Percentiles rank a stretch among this genome's conserved stretches.
phyloP scores from a whole-genome alignment of 805 yeast species.

The Saccharomycopsis babjevae region DNA sequence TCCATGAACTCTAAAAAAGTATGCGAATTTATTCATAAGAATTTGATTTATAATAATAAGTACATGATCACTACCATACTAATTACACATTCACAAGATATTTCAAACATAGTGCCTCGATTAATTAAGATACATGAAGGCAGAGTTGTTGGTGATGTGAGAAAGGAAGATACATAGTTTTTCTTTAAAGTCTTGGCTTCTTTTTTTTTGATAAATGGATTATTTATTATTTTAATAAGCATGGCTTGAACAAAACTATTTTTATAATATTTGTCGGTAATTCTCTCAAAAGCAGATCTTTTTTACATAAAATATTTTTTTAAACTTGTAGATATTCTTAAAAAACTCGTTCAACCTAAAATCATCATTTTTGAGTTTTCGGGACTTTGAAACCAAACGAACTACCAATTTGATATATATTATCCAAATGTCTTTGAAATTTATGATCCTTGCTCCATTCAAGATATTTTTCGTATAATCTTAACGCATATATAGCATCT shows the following conservation, averaged over 20 bases:
- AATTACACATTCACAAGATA: constrained; percentile 63
- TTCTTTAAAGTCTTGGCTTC: not conserved
- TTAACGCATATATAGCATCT: constrained; percentile 82
- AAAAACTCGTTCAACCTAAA: not conserved
- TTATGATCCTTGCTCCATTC: constrained; percentile 48
- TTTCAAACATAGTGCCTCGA: constrained; percentile 51
- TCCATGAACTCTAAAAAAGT: constrained; percentile 44
- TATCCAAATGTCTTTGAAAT: constrained; percentile 51
- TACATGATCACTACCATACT: constrained; percentile 43
- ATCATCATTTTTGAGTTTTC: not conserved
- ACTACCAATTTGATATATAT: constrained; percentile 65
- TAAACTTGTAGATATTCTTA: not conserved
- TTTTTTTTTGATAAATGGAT: not conserved
- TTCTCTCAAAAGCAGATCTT: too few species aligned
- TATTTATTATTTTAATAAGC: not conserved
- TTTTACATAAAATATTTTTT: not conserved
- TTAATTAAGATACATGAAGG: constrained; percentile 44
- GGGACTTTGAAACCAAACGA: constrained; percentile 45
- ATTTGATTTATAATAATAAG: constrained; percentile 23
- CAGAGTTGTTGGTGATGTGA: constrained; percentile 19
- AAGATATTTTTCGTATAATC: constrained; percentile 61
- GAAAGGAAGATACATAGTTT: not conserved
- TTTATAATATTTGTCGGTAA: not conserved
- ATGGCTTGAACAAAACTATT: not conserved
- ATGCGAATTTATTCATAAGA: constrained; percentile 34